Evolutionary conservation across 1,139 yeast species (phyloP).

Genomic region (Debaryomyces nepalensis): DNA sequence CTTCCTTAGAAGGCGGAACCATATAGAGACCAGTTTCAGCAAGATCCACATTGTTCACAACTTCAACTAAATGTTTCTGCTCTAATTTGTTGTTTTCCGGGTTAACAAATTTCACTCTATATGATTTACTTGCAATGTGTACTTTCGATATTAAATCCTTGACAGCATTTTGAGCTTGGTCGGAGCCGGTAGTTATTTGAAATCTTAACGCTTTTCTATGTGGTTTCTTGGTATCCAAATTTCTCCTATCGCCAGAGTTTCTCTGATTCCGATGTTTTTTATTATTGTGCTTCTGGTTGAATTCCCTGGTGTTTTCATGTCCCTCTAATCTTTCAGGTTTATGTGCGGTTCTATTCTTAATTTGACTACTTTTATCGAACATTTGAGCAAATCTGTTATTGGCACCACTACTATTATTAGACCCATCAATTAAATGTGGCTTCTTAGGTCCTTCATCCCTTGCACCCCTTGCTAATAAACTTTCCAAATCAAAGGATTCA

Average conservation of each 20-base stretch:
- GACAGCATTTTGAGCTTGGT: constrained; percentile 35
- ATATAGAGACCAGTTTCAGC: constrained; percentile 34
- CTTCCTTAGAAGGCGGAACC: constrained; percentile 27
- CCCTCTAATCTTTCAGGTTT: no score
- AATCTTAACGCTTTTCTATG: constrained; percentile 19
- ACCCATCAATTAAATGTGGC: background rate
- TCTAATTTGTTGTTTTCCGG: constrained; percentile 29
- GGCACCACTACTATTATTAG: background rate
- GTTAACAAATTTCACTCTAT: constrained; percentile 34
- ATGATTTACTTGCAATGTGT: constrained; percentile 25
- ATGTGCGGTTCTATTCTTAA: constrained; percentile 5
- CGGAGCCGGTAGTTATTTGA: constrained; percentile 25
- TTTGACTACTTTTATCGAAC: constrained; percentile 13
- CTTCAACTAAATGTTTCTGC: constrained; percentile 30
- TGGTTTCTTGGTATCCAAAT: constrained; percentile 5
- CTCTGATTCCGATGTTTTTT: constrained; percentile 10
- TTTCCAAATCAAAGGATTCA: constrained; percentile 15
- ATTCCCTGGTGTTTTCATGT: constrained; percentile 3
- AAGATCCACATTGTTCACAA: constrained; percentile 38
- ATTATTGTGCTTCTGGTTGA: constrained; percentile 7
- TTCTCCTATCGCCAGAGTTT: constrained; percentile 8
- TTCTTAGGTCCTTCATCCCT: constrained; percentile 2
- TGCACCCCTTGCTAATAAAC: constrained; percentile 8
- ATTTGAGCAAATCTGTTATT: constrained; percentile 16
- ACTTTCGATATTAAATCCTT: constrained; percentile 36